Conservation (phyloP, 345 rosid species). For the Populus tremula region DNA sequence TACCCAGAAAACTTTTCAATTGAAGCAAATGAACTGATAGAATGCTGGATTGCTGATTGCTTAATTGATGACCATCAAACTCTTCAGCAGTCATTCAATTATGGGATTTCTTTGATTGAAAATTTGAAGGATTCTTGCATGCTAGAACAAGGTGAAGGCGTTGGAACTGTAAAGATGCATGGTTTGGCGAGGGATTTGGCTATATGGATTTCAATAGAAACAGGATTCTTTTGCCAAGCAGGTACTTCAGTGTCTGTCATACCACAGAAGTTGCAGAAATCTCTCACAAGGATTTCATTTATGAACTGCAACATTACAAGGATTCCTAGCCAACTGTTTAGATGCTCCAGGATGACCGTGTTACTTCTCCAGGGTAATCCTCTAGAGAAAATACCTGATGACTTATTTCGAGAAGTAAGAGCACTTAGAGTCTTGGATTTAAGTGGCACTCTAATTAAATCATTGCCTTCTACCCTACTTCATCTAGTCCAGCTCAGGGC, state of each 20-base stretch:
- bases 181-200: constrained; percentile 48
- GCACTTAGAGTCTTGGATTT: constrained; percentile 36
- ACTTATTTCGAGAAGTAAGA: constrained; percentile 29
- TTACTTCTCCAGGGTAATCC: constrained; percentile 39
- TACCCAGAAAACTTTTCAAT: constrained; percentile 46
- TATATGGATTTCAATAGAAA: constrained; percentile 33
- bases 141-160: constrained; percentile 36
- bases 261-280: constrained; percentile 9
- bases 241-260: neutral
- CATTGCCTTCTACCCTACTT: constrained; percentile 32
- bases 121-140: constrained; percentile 43
- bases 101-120: constrained; percentile 41
- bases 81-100: constrained; percentile 24
- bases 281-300: constrained; percentile 37
- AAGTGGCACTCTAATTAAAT: constrained; percentile 28
- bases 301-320: constrained; percentile 32
- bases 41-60: constrained; percentile 46
- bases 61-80: constrained; percentile 30
- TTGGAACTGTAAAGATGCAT: constrained; percentile 46
- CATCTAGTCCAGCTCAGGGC: constrained; percentile 27
- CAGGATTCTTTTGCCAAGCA: constrained; percentile 21
- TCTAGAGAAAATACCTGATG: constrained; percentile 19
- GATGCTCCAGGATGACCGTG: constrained; percentile 27
- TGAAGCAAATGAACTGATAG: constrained; percentile 32
- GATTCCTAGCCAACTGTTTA: constrained; percentile 17